A percentile compares a stretch with the other conserved stretches of the same genome.
phyloP scores from a whole-genome alignment of 2,329 filamentous ascomycete species.

The Monilinia vaccinii-corymbosi region DNA sequence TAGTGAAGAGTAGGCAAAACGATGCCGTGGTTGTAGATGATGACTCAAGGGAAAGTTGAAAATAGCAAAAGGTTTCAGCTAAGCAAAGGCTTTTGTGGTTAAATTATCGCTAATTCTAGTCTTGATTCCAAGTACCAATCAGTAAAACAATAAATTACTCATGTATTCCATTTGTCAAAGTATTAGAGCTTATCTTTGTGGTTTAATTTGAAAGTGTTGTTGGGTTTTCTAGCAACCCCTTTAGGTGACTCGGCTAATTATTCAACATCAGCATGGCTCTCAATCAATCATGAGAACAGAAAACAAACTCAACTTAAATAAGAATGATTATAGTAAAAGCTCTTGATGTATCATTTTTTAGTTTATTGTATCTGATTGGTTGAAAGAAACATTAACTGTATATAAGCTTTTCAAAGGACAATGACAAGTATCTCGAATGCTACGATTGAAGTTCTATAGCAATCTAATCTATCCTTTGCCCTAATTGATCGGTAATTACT shows the following conservation, averaged over 20 bases:
- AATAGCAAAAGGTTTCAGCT: neutral
- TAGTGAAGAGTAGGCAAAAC: neutral
- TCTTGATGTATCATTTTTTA: neutral
- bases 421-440: neutral
- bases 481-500: neutral
- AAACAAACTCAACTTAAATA: neutral
- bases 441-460: neutral
- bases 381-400: neutral
- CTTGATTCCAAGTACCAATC: no score
- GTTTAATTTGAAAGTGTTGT: neutral
- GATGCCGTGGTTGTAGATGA: neutral
- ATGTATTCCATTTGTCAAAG: neutral
- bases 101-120: neutral
- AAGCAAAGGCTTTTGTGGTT: neutral
- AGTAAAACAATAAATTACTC: neutral
- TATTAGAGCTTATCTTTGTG: neutral
- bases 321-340: neutral
- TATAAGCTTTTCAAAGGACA: neutral
- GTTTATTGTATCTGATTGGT: neutral
- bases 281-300: neutral
- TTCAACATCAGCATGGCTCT: neutral
- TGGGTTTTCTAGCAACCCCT: neutral
- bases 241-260: neutral
- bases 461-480: neutral
- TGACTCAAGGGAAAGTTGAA: neutral